These are phyloP conservation scores for Coprinopsis strossmayeri DNA, from an alignment of 768 basidiomycete species.

Conservation along the genomic window DNA sequence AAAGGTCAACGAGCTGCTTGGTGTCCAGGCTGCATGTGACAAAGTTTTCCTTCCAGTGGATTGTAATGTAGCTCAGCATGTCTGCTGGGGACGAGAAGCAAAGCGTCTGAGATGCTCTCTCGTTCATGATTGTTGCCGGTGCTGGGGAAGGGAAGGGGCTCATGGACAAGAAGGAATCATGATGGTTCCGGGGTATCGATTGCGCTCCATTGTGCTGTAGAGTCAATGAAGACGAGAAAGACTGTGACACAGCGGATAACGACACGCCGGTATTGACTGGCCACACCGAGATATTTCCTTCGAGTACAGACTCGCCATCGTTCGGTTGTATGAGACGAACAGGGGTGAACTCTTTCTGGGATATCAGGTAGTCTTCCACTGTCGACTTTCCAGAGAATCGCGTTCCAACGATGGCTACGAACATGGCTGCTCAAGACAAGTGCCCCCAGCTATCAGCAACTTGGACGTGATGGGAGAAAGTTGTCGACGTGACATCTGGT, in stretches of 20 bases:
- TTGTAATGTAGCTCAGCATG: slow-evolving; percentile 71
- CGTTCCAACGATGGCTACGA: slow-evolving; percentile 64
- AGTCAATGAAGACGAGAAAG: slow-evolving; percentile 2
- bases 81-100: slow-evolving; percentile 41
- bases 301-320: slow-evolving; percentile 12
- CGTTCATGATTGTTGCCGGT: slow-evolving; percentile 13
- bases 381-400: slow-evolving; percentile 54
- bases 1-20: slow-evolving; percentile 51
- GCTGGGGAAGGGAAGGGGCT: slow-evolving; percentile 26
- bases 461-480: too few relatives aligned
- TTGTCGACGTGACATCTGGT: too few relatives aligned
- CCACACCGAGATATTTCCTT: slow-evolving; percentile 17
- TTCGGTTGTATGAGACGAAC: slow-evolving; percentile 33
- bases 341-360: slow-evolving; percentile 48
- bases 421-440: slow-evolving; percentile 43
- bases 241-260: slow-evolving; percentile 1
- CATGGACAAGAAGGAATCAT: slow-evolving; percentile 34
- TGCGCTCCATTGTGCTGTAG: not conserved
- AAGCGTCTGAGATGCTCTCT: slow-evolving; percentile 14
- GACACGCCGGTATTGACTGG: not conserved
- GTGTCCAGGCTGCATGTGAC: slow-evolving; percentile 73
- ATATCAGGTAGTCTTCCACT: slow-evolving; percentile 53
- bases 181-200: slow-evolving; percentile 15
- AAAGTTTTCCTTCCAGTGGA: slow-evolving; percentile 72
- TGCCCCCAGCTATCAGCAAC: too few relatives aligned